phyloP scores from a whole-genome alignment of 352 stramenopile species.

The Phytophthora podocarpi region DNA sequence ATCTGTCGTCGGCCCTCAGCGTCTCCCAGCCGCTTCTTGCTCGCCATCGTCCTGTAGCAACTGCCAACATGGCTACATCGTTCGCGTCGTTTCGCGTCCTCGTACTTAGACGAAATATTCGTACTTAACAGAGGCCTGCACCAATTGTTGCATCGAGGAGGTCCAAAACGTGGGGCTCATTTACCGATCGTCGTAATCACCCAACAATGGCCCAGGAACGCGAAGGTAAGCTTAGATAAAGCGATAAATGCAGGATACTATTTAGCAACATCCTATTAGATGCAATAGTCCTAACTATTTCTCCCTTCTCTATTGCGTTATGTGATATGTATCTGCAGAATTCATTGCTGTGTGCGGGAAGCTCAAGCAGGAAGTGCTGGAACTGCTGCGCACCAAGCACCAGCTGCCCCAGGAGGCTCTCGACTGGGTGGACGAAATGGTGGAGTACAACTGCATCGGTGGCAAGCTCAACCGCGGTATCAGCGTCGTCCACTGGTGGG shows the following conservation, averaged over 20 bases:
- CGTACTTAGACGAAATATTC: constrained; percentile 12
- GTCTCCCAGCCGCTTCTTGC: constrained; percentile 24
- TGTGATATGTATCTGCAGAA: constrained; percentile 40
- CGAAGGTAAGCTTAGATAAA: constrained; percentile 29
- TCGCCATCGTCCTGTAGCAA: constrained; percentile 22
- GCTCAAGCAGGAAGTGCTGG: constrained; percentile 82
- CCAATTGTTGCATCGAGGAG: constrained; percentile 3
- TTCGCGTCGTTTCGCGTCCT: constrained; percentile 31
- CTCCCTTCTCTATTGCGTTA: not conserved
- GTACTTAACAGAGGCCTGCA: not conserved
- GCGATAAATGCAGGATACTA: not conserved
- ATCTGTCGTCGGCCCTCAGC: constrained; percentile 10
- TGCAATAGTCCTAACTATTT: not conserved
- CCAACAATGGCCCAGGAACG: constrained; percentile 40
- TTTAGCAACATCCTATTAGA: not conserved
- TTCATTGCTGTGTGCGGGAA: constrained; percentile 76
- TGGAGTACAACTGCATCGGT: constrained; percentile 97
- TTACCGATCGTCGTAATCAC: constrained; percentile 22
- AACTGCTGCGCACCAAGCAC: constrained; percentile 65
- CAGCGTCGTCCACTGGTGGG: constrained; percentile 92
- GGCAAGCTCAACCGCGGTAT: constrained; percentile 99
- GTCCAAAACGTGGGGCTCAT: constrained; percentile 23
- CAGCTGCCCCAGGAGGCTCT: constrained; percentile 79
- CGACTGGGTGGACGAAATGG: constrained; percentile 80
- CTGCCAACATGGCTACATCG: constrained; percentile 23